Conservation (phyloP, 805 yeast genomes). For the Hanseniaspora valbyensis region DNA sequence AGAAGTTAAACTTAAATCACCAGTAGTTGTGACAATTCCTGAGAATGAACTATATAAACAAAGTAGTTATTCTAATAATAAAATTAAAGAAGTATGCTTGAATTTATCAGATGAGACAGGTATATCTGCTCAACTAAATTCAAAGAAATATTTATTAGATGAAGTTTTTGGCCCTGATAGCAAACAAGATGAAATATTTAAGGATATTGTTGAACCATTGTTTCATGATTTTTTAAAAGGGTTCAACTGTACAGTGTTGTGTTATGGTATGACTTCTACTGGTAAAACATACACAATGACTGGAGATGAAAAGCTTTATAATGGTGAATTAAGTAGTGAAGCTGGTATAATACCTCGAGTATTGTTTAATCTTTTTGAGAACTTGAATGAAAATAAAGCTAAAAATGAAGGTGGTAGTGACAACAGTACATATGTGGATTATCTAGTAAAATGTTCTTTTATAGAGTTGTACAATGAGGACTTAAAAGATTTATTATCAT, state of each 20-base stretch:
- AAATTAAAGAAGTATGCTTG: constrained; percentile 38
- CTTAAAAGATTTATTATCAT: constrained; percentile 53
- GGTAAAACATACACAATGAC: constrained; percentile 78
- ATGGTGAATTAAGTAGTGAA: constrained; percentile 32
- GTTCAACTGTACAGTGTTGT: constrained; percentile 70
- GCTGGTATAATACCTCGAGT: constrained; percentile 63
- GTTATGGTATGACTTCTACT: constrained; percentile 88
- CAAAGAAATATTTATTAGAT: constrained; percentile 61
- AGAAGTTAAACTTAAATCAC: constrained; percentile 47
- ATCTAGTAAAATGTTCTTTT: constrained; percentile 64
- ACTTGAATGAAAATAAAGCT: constrained; percentile 30
- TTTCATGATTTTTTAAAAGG: constrained; percentile 61
- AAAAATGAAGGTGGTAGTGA: constrained; percentile 5
- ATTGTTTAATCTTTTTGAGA: constrained; percentile 44
- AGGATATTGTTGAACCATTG: constrained; percentile 53
- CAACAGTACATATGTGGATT: constrained; percentile 33
- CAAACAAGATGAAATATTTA: constrained; percentile 56
- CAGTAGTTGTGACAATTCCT: constrained; percentile 47
- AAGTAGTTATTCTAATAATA: constrained; percentile 20
- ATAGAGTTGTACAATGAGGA: constrained; percentile 84
- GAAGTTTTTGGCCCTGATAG: constrained; percentile 75
- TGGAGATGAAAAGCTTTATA: constrained; percentile 42
- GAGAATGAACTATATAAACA: constrained; percentile 23
- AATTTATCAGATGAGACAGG: constrained; percentile 35
- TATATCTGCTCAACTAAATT: constrained; percentile 32